These are phyloP conservation scores for Posidonia australis DNA, from an alignment of 106 monocot genomes.

Conservation along the genomic window DNA sequence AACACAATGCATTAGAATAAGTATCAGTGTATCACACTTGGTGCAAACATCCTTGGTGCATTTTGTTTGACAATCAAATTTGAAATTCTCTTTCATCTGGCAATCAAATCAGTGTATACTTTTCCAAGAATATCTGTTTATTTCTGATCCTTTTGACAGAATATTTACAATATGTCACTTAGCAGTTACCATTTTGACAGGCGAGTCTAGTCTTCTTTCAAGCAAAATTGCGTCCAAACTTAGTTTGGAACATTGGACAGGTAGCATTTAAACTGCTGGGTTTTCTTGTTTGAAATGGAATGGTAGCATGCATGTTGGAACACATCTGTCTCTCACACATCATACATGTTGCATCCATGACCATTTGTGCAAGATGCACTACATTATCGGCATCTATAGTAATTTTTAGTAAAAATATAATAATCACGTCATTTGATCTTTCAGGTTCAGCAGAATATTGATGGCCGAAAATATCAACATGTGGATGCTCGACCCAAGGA, in stretches of 20 bases:
- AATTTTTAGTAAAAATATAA: background rate
- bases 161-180: background rate
- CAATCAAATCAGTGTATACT: too few species aligned
- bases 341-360: too few species aligned
- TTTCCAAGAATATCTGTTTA: background rate
- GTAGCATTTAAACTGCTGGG: slow-evolving; percentile 12
- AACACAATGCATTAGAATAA: too few species aligned
- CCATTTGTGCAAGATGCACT: background rate
- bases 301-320: background rate
- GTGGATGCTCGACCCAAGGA: slow-evolving; percentile 52
- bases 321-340: background rate
- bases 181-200: slow-evolving; percentile 24
- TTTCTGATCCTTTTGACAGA: background rate
- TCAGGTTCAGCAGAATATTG: slow-evolving; percentile 29
- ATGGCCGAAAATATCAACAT: slow-evolving; percentile 34
- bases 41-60: too few species aligned
- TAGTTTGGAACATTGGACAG: slow-evolving; percentile 77
- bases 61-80: too few species aligned
- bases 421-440: background rate
- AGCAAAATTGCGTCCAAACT: slow-evolving; percentile 68
- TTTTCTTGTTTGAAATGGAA: too few species aligned
- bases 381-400: background rate
- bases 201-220: slow-evolving; percentile 51
- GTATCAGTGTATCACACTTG: too few species aligned
- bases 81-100: too few species aligned